These are phyloP conservation scores for Epichloe uncinata DNA, from an alignment of 2,329 filamentous ascomycete species.

Conservation along the genomic window DNA sequence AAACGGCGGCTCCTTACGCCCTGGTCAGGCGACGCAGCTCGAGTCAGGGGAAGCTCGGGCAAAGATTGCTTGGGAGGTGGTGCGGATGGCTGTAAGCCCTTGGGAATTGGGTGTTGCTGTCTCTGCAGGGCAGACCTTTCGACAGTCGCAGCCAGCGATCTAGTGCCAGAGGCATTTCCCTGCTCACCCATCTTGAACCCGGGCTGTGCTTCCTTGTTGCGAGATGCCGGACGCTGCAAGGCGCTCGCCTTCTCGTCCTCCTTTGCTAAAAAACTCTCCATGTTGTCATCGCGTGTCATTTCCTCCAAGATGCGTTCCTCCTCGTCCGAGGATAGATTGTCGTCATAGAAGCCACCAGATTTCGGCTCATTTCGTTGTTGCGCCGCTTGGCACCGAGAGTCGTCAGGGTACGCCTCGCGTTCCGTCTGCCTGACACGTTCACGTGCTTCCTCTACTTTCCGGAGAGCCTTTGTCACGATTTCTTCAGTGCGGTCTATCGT, in stretches of 20 bases:
- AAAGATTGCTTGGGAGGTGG: slow-evolving; percentile 37
- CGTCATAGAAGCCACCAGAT: slow-evolving; percentile 48
- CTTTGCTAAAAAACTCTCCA: slow-evolving; percentile 66
- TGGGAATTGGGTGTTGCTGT: slow-evolving; percentile 7
- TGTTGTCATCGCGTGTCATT: slow-evolving; percentile 70
- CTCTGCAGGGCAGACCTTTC: slow-evolving; percentile 32
- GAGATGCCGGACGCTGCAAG: slow-evolving; percentile 36
- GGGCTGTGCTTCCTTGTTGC: slow-evolving; percentile 60
- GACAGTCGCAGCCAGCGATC: slow-evolving; percentile 50
- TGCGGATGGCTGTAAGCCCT: slow-evolving; percentile 16
- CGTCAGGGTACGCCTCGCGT: slow-evolving; percentile 39
- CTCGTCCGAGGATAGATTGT: slow-evolving; percentile 47
- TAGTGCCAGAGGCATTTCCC: slow-evolving; percentile 32
- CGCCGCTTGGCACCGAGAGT: slow-evolving; percentile 16
- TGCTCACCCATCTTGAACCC: slow-evolving; percentile 62
- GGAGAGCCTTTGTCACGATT: slow-evolving; percentile 41
- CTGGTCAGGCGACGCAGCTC: slow-evolving; percentile 21
- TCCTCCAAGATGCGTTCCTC: slow-evolving; percentile 75
- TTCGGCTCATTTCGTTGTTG: slow-evolving; percentile 12
- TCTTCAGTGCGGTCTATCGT: slow-evolving; percentile 26
- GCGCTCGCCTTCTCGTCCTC: slow-evolving; percentile 40
- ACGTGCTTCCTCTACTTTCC: slow-evolving; percentile 61
- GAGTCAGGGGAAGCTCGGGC: slow-evolving; percentile 28
- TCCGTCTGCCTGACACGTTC: slow-evolving; percentile 63
- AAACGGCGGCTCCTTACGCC: slow-evolving; percentile 64